Percentiles rank a stretch among this genome's conserved stretches.
phyloP scores from a whole-genome alignment of 495 filamentous ascomycete genomes.

The Penicillium dipodomyicola region DNA sequence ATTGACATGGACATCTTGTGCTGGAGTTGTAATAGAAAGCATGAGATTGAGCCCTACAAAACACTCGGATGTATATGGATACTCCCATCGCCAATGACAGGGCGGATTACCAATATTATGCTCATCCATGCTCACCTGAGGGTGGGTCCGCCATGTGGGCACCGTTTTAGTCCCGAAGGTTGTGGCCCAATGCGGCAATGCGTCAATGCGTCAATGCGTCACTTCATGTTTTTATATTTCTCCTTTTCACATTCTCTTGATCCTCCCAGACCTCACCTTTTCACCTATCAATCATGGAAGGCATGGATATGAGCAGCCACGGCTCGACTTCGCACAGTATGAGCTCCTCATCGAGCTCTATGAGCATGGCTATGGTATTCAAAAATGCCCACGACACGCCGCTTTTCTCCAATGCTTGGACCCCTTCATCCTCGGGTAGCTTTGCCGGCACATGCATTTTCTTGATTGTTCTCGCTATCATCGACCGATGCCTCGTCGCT shows the following conservation, averaged over 20 bases:
- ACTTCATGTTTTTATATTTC: neutral
- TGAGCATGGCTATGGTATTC: constrained; percentile 54
- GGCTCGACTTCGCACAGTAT: constrained; percentile 8
- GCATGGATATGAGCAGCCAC: constrained; percentile 18
- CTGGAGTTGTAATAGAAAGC: neutral
- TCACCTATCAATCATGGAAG: constrained; percentile 13
- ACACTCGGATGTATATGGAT: neutral
- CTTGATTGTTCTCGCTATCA: constrained; percentile 66
- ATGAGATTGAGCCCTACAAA: neutral
- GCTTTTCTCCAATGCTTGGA: constrained; percentile 73
- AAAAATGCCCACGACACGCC: constrained; percentile 62
- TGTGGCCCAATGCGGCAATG: constrained; percentile 2
- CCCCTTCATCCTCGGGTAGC: constrained; percentile 59
- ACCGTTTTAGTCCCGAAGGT: neutral
- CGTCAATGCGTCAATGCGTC: neutral
- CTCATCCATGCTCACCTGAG: constrained; percentile 11
- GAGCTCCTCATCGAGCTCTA: constrained; percentile 17
- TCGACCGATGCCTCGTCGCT: constrained; percentile 68
- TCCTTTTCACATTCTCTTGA: neutral
- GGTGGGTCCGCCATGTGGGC: constrained; percentile 3
- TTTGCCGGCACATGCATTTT: constrained; percentile 91
- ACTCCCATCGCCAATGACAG: neutral
- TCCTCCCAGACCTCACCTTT: neutral
- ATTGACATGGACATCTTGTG: constrained; percentile 29
- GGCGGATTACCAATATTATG: constrained; percentile 19